phyloP scores from a whole-genome alignment of 1,284 basidiomycete species.

The Cutaneotrichosporon sp. region DNA sequence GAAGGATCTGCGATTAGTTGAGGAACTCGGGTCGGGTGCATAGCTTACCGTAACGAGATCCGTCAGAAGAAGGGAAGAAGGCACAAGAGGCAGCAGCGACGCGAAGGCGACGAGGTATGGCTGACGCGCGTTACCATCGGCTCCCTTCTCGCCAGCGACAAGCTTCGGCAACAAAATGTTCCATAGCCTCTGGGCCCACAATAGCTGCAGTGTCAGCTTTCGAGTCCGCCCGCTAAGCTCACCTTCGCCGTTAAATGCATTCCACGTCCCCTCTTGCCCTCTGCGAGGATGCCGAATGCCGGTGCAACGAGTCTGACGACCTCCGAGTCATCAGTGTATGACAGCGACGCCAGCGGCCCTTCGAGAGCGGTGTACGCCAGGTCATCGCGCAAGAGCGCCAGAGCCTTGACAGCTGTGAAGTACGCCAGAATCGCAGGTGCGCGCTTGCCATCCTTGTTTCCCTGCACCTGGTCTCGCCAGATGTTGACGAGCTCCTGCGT shows the following conservation, averaged over 20 bases:
- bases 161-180: slow-evolving; percentile 68
- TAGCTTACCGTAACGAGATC: slow-evolving; percentile 62
- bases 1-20: slow-evolving; percentile 62
- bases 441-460: slow-evolving; percentile 5
- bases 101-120: slow-evolving; percentile 81
- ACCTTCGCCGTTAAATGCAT: slow-evolving; percentile 66
- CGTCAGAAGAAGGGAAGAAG: slow-evolving; percentile 63
- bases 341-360: slow-evolving; percentile 63
- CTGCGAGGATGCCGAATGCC: slow-evolving; percentile 62
- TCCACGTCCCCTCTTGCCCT: slow-evolving; percentile 57
- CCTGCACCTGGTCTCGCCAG: slow-evolving; percentile 39
- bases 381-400: slow-evolving; percentile 69
- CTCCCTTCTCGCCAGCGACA: slow-evolving; percentile 55
- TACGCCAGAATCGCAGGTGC: background rate
- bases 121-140: slow-evolving; percentile 36
- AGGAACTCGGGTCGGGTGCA: background rate
- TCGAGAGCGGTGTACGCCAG: slow-evolving; percentile 59
- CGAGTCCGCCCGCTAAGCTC: slow-evolving; percentile 13
- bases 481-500: slow-evolving; percentile 38
- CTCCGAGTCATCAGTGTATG: slow-evolving; percentile 51
- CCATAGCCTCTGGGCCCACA: slow-evolving; percentile 81
- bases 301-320: slow-evolving; percentile 57
- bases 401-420: slow-evolving; percentile 57
- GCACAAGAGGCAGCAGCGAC: slow-evolving; percentile 72
- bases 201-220: slow-evolving; percentile 55